These are phyloP conservation scores for Solanum okadae DNA, from an alignment of 257 asterid genomes.

Conservation along the genomic window DNA sequence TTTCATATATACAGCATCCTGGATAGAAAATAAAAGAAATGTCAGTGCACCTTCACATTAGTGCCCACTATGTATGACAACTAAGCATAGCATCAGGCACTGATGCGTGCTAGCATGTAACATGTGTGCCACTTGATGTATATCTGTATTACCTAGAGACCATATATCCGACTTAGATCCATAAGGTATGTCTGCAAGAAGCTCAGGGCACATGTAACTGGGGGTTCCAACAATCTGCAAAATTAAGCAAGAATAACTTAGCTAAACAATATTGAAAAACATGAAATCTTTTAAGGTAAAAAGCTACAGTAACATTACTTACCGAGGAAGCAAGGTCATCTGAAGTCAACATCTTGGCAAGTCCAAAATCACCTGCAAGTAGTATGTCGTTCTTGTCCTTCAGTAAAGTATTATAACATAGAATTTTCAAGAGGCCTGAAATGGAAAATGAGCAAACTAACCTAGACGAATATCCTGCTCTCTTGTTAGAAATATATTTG, in stretches of 20 bases:
- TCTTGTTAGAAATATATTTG: constrained; percentile 81
- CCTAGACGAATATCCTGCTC: constrained; percentile 88
- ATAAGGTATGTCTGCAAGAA: constrained; percentile 90
- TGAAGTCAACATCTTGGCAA: constrained; percentile 76
- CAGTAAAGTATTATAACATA: background rate
- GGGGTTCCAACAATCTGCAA: constrained; percentile 91
- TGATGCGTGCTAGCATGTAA: background rate
- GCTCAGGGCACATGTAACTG: constrained; percentile 97
- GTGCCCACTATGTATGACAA: background rate
- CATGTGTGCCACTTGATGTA: background rate
- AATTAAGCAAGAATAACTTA: constrained; percentile 4
- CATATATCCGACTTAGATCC: constrained; percentile 92
- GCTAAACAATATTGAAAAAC: background rate
- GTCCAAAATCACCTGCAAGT: constrained; percentile 88
- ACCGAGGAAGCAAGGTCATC: constrained; percentile 95
- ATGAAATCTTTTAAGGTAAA: background rate
- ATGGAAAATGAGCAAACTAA: constrained; percentile 17
- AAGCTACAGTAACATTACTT: constrained; percentile 16
- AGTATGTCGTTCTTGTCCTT: background rate
- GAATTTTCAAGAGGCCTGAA: background rate
- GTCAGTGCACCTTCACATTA: constrained; percentile 7
- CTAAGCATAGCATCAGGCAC: background rate
- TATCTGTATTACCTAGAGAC: constrained; percentile 66
- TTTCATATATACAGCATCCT: constrained; percentile 95
- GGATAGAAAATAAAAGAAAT: constrained; percentile 13